A percentile compares a stretch with the other conserved stretches of the same genome.
Evolutionary conservation across 306 rosid species (phyloP).

Genomic region (Spatholobus suberectus): DNA sequence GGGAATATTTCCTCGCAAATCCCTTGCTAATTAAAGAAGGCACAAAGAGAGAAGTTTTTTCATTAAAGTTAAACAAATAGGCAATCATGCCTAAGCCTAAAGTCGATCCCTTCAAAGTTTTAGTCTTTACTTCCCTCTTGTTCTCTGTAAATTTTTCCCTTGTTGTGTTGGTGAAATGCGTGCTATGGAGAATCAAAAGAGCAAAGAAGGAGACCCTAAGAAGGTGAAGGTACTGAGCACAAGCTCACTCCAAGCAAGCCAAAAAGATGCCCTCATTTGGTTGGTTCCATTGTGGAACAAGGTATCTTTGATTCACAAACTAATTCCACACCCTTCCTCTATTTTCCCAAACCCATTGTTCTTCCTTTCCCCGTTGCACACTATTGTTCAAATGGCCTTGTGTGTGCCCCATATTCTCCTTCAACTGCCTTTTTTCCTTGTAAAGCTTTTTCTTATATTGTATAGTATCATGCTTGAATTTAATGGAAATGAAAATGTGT

Average conservation of each 20-base stretch:
- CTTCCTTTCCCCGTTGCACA: constrained; percentile 94
- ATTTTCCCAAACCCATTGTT: constrained; percentile 68
- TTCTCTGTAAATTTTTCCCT: not conserved
- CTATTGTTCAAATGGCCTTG: constrained; percentile 93
- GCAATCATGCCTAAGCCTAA: not conserved
- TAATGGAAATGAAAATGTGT: not conserved
- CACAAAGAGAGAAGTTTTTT: too few species aligned
- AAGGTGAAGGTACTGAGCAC: constrained; percentile 51
- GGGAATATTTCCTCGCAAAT: too few species aligned
- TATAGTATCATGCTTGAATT: not conserved
- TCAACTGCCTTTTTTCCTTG: not conserved
- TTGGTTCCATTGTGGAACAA: constrained; percentile 90
- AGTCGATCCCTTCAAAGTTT: not conserved
- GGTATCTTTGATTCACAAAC: constrained; percentile 65
- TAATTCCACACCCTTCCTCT: constrained; percentile 35
- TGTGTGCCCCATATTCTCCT: constrained; percentile 32
- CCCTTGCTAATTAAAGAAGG: too few species aligned
- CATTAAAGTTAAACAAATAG: not conserved
- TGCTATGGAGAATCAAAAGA: constrained; percentile 62
- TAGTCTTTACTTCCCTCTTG: not conserved
- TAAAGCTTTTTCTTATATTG: not conserved
- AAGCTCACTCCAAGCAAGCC: constrained; percentile 50
- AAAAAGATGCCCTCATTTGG: constrained; percentile 49
- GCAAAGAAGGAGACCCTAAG: constrained; percentile 38
- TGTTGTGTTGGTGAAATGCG: not conserved